These are phyloP conservation scores for Dimargaris verticillata DNA, from an alignment of 192 early-diverging fungal genomes.

Conservation along the genomic window DNA sequence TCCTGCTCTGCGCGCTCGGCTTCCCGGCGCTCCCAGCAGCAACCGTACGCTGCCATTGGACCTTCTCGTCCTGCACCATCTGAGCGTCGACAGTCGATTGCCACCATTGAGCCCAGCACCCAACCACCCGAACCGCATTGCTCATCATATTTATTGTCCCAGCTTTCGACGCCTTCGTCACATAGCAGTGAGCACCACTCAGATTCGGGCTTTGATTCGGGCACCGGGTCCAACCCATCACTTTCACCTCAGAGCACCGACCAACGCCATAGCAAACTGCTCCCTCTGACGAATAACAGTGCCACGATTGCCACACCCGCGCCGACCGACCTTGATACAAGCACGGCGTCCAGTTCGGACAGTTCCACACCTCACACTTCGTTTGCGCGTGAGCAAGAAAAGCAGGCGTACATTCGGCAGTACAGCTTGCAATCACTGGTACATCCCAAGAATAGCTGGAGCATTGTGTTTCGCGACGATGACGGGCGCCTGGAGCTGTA, in stretches of 20 bases:
- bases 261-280: neutral
- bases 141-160: too few species aligned
- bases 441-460: neutral
- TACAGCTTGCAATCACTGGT: neutral
- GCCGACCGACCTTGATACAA: neutral
- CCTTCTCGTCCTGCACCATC: too few species aligned
- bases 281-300: neutral
- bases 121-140: too few species aligned
- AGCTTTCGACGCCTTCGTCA: neutral
- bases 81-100: neutral
- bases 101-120: neutral
- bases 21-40: neutral
- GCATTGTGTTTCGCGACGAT: constrained; percentile 8
- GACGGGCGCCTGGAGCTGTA: constrained; percentile 5
- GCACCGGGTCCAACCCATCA: neutral
- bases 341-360: too few species aligned
- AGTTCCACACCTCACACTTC: neutral
- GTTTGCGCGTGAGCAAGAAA: neutral
- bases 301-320: neutral
- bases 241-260: neutral
- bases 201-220: neutral
- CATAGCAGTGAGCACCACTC: neutral
- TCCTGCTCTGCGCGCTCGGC: neutral
- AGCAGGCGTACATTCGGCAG: constrained; percentile 1
- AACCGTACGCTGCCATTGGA: neutral